Evolutionary conservation across 192 early-diverging fungal species (phyloP), one percentile per base, ranked within the genome.

Genomic region (Podila verticillata): DNA sequence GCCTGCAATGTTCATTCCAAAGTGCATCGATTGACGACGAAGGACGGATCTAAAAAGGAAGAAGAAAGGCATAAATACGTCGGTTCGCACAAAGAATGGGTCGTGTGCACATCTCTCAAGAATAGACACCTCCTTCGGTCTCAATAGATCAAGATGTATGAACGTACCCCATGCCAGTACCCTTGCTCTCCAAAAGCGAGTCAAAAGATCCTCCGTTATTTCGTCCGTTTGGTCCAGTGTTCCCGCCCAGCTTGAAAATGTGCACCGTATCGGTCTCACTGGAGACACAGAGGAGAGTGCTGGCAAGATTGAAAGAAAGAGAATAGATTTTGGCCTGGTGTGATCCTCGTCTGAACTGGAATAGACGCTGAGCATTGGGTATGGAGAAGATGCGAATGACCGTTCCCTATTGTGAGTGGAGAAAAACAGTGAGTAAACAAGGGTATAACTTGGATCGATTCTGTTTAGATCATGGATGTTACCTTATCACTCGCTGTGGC

Each of bases 401-500:
- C 2, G 98, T 99, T 12, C 98, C 98, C 88, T 89, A 64, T n/a
- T 30, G 9, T 54, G 39, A 15, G 10, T 44, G 39, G 2, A 44
- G 39, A 15, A 44, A 54, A 54, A 54, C 2, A 0, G n/a, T n/a
- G 51, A n/a, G 20, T 26, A 26, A 8, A 57, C 36, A 36, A 63
- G 15, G 12, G 35, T 26, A 19, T 34, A 15, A 13, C 31, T 39
- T 22, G 19, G 30, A 9, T 48, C 22, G n/a, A 2, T 26, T 48
- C 22, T 48, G n/a, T 3, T 65, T 26, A 60, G 7, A 48, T 66
- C 44, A 13, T 2, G n/a, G n/a, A 29, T 17, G 15, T 17, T 39
- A 94, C 94, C 93, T 98, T 98, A 75, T 98, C 97, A 80, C 95
- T 96, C 22, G 96, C 91, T 0, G 97, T 98, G 28, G 98, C 98